Conservation (phyloP, 83 land plant genomes). For the Picea abies region DNA sequence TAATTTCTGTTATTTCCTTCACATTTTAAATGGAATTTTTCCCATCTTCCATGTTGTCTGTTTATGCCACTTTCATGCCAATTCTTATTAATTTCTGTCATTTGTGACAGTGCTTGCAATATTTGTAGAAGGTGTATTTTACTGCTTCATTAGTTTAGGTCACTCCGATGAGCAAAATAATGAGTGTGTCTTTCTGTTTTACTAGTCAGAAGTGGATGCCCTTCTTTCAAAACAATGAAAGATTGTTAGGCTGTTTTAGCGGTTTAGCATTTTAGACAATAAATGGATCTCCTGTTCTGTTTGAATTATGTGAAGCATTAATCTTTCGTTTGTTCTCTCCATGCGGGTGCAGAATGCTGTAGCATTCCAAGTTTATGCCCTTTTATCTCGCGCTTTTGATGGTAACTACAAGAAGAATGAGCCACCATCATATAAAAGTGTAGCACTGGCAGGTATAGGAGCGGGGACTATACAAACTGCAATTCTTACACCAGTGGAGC, state of each 20-base stretch:
- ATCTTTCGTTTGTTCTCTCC: neutral
- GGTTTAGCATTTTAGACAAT: too few species aligned
- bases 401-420: conserved; percentile 25
- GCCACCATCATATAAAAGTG: conserved; percentile 79
- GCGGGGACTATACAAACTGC: conserved; percentile 84
- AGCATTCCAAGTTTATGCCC: conserved; percentile 81
- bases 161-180: too few species aligned
- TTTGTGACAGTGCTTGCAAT: too few species aligned
- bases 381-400: conserved; percentile 63
- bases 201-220: too few species aligned
- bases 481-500: conserved; percentile 83
- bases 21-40: neutral
- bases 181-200: too few species aligned
- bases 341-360: conserved; percentile 82
- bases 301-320: neutral
- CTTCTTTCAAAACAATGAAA: too few species aligned
- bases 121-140: too few species aligned
- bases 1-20: neutral
- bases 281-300: neutral
- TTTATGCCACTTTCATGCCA: neutral
- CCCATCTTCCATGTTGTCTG: neutral
- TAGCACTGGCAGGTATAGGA: conserved; percentile 80
- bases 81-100: neutral
- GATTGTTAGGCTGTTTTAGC: too few species aligned
- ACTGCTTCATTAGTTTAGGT: too few species aligned